Evolutionary conservation across 1,139 yeast species (phyloP).

Genomic region (Hanseniaspora sp.): DNA sequence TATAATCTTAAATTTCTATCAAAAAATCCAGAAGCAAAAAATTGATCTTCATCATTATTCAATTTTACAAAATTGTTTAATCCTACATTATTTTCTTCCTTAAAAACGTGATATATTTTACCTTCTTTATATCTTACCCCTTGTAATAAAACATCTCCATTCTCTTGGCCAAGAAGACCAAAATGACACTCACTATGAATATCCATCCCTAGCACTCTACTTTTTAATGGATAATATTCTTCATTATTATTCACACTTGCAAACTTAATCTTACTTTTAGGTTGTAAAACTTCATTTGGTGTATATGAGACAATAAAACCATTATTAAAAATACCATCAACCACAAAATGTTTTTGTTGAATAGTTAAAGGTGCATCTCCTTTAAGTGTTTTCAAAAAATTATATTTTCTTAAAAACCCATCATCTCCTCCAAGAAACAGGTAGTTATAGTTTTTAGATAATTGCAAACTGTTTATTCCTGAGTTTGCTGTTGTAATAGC

Average conservation of each 20-base stretch:
- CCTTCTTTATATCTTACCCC: constrained; percentile 82
- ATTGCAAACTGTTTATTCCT: constrained; percentile 58
- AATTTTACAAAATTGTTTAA: constrained; percentile 66
- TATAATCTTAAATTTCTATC: constrained; percentile 70
- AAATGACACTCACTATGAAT: constrained; percentile 75
- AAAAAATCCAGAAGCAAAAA: constrained; percentile 76
- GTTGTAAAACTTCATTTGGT: constrained; percentile 86
- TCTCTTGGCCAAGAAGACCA: constrained; percentile 69
- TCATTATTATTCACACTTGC: constrained; percentile 31
- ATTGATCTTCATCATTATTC: constrained; percentile 40
- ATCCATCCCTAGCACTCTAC: constrained; percentile 81
- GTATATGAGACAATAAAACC: constrained; percentile 79
- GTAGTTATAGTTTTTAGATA: constrained; percentile 77
- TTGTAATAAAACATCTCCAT: constrained; percentile 82
- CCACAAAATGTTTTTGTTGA: constrained; percentile 80
- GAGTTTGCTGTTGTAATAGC: constrained; percentile 62
- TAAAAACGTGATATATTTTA: constrained; percentile 61
- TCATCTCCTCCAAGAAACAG: constrained; percentile 93
- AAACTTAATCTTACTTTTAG: constrained; percentile 36
- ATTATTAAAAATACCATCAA: constrained; percentile 73
- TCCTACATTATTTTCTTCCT: constrained; percentile 27
- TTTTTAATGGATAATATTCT: constrained; percentile 52
- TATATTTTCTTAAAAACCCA: constrained; percentile 84
- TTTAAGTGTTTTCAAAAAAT: constrained; percentile 71
- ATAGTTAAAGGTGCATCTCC: constrained; percentile 86